A percentile compares a stretch with the other conserved stretches of the same genome.
These are phyloP conservation scores for Cardamine chenopodiifolia DNA, from an alignment of 345 rosid genomes.

Conservation along the genomic window DNA sequence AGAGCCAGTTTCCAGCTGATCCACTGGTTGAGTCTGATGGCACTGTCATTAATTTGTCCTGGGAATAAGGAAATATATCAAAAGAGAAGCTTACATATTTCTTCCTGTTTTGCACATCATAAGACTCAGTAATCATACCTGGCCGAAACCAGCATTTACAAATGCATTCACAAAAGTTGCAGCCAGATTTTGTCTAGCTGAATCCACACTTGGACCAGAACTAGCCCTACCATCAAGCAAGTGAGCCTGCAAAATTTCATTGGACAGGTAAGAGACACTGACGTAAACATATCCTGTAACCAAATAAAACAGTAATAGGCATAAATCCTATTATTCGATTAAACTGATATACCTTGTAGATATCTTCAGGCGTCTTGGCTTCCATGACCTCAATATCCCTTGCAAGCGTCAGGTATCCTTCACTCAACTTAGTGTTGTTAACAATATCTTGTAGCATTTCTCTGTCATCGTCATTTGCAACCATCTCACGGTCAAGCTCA, in stretches of 20 bases:
- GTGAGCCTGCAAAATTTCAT: conserved; percentile 63
- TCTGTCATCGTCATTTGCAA: conserved; percentile 63
- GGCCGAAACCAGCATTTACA: conserved; percentile 96
- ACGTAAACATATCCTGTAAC: conserved; percentile 3
- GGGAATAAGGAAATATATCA: conserved; percentile 39
- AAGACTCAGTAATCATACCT: conserved; percentile 53
- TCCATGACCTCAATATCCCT: conserved; percentile 99
- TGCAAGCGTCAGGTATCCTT: conserved; percentile 93
- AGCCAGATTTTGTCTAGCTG: conserved; percentile 92
- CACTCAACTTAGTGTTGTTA: conserved; percentile 76
- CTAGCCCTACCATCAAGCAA: conserved; percentile 91
- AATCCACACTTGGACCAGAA: conserved; percentile 79
- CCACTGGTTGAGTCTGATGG: conserved; percentile 74
- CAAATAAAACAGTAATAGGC: background rate
- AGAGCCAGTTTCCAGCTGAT: conserved; percentile 84
- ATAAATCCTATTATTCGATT: background rate
- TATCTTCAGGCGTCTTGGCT: conserved; percentile 92
- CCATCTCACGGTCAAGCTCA: conserved; percentile 74
- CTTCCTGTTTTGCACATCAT: background rate
- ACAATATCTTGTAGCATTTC: conserved; percentile 75
- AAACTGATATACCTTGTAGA: conserved; percentile 71
- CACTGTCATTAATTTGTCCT: conserved; percentile 94
- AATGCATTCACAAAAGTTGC: conserved; percentile 96
- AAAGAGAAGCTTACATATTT: background rate
- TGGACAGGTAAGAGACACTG: conserved; percentile 21